phyloP scores from a whole-genome alignment of 2,329 filamentous ascomycete genomes.

The Thielaviopsis musarum region DNA sequence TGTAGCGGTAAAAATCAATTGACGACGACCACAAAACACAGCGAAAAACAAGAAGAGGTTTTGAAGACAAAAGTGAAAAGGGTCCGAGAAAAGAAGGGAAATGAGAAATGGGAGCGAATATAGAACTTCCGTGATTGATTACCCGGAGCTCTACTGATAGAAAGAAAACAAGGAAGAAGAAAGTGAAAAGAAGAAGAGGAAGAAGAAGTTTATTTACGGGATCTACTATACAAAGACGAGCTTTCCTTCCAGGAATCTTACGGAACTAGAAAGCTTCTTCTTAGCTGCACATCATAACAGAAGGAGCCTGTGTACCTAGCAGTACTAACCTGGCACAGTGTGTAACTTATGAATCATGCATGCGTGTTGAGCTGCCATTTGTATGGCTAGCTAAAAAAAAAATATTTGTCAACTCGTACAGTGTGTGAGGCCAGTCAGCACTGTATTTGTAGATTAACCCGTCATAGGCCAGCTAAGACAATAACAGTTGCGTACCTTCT shows the following conservation, averaged over 20 bases:
- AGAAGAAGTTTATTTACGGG: neutral
- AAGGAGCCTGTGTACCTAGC: neutral
- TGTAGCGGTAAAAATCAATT: neutral
- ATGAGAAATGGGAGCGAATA: neutral
- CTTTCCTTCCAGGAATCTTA: neutral
- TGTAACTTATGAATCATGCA: neutral
- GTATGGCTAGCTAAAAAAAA: too few species aligned
- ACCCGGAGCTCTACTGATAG: neutral
- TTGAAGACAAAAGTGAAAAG: neutral
- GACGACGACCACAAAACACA: neutral
- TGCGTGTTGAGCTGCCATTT: too few species aligned
- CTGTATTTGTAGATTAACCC: too few species aligned
- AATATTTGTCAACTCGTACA: too few species aligned
- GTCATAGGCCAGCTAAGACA: too few species aligned
- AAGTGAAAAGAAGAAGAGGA: neutral
- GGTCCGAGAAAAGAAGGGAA: neutral
- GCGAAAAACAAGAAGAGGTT: neutral
- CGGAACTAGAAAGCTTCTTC: neutral
- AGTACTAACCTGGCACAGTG: neutral
- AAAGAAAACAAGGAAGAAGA: neutral
- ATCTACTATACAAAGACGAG: neutral
- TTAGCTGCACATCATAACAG: neutral
- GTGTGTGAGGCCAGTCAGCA: too few species aligned
- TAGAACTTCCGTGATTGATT: neutral
- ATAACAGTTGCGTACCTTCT: too few species aligned